A percentile compares a stretch with the other conserved stretches of the same genome.
phyloP scores from a whole-genome alignment of 805 yeast species.

The Zygosaccharomyces bailii region DNA sequence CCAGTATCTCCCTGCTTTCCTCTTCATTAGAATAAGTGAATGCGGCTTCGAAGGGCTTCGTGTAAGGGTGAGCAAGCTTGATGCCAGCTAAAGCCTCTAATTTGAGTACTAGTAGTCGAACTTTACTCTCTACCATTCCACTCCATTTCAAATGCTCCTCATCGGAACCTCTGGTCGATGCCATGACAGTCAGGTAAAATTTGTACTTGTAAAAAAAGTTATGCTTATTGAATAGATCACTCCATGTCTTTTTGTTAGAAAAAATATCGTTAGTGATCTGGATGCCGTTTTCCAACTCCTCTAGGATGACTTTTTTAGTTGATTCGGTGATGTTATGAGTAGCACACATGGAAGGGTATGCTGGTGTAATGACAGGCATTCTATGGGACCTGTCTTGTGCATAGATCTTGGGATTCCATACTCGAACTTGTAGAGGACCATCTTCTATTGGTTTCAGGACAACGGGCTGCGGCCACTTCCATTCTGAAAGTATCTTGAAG shows the following conservation, averaged over 20 bases:
- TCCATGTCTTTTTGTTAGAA: conserved; percentile 65
- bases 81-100: conserved; percentile 76
- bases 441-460: conserved; percentile 89
- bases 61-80: conserved; percentile 84
- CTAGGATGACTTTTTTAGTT: conserved; percentile 74
- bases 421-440: conserved; percentile 92
- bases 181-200: conserved; percentile 78
- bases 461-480: conserved; percentile 99
- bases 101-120: conserved; percentile 77
- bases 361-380: conserved; percentile 99
- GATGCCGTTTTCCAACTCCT: conserved; percentile 76
- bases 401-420: conserved; percentile 93
- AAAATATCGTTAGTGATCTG: conserved; percentile 66
- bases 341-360: conserved; percentile 91
- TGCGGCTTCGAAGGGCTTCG: conserved; percentile 63
- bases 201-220: conserved; percentile 80
- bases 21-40: conserved; percentile 49
- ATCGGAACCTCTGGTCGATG: conserved; percentile 64
- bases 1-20: conserved; percentile 54
- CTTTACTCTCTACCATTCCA: conserved; percentile 86
- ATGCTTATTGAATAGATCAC: conserved; percentile 71
- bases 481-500: conserved; percentile 76
- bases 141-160: conserved; percentile 90
- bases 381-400: conserved; percentile 84
- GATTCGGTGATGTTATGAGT: conserved; percentile 92